phyloP scores from a whole-genome alignment of 805 yeast genomes.

The Sugiyamaella boreocaroliniensis region DNA sequence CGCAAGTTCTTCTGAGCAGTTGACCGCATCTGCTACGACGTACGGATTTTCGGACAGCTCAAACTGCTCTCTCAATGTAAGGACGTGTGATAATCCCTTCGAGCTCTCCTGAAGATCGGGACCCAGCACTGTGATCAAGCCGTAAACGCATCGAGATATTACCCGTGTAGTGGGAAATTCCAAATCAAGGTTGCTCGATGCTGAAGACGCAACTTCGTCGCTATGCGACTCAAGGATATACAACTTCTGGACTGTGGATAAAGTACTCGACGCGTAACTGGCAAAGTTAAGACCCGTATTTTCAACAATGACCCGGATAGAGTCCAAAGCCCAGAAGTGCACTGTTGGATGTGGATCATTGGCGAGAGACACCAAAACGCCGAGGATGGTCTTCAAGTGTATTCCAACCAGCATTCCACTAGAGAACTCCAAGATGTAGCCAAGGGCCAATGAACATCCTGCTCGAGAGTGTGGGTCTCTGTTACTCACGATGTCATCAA shows the following conservation, averaged over 20 bases:
- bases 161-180: conserved; percentile 41
- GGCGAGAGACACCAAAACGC: conserved; percentile 52
- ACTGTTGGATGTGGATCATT: conserved; percentile 83
- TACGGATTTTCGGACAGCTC: conserved; percentile 29
- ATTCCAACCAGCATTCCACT: conserved; percentile 33
- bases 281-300: conserved; percentile 45
- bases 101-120: conserved; percentile 40
- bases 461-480: conserved; percentile 60
- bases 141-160: conserved; percentile 39
- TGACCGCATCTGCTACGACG: conserved; percentile 33
- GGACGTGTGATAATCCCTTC: conserved; percentile 18
- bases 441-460: conserved; percentile 45
- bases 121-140: conserved; percentile 48
- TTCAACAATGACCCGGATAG: conserved; percentile 50
- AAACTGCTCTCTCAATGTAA: conserved; percentile 32
- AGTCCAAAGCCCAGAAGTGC: conserved; percentile 62
- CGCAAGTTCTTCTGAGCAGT: conserved; percentile 40
- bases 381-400: conserved; percentile 42
- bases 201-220: conserved; percentile 36
- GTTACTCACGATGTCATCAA: conserved; percentile 60
- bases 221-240: conserved; percentile 47
- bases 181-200: conserved; percentile 45
- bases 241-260: conserved; percentile 36
- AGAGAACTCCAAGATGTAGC: conserved; percentile 40
- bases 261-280: conserved; percentile 37